phyloP scores from a whole-genome alignment of 306 rosid species.

The Amphicarpaea edgeworthii region DNA sequence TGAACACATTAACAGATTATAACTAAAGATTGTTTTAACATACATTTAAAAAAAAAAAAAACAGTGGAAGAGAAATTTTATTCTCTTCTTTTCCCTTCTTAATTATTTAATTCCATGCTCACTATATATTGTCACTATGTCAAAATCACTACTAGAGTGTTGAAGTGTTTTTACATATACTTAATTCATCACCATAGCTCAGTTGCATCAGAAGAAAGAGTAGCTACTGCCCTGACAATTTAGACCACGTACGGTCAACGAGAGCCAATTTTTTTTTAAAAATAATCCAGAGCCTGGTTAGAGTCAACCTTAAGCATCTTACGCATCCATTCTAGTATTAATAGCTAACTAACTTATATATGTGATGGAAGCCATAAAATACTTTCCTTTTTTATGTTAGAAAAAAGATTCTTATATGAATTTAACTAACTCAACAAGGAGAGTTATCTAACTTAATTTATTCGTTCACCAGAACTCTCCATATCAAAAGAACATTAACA shows the following conservation, averaged over 20 bases:
- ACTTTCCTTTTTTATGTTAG: not conserved
- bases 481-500: not conserved
- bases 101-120: no score
- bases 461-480: not conserved
- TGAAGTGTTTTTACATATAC: not conserved
- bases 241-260: not conserved
- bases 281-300: not conserved
- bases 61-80: no score
- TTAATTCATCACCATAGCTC: not conserved
- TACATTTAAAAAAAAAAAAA: no score
- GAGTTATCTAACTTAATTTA: not conserved
- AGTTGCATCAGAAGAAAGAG: not conserved
- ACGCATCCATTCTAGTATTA: not conserved
- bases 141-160: not conserved
- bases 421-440: not conserved
- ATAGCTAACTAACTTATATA: constrained; percentile 15
- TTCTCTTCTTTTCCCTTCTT: no score
- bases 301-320: not conserved
- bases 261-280: not conserved
- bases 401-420: not conserved
- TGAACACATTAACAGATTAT: no score
- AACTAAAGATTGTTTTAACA: no score
- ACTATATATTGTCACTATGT: not conserved
- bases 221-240: not conserved
- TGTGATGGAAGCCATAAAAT: constrained; percentile 15